Evolutionary conservation across 148 eudicot genomes (phyloP), one percentile per base, ranked within the genome.

Genomic region (Spergularia marina): DNA sequence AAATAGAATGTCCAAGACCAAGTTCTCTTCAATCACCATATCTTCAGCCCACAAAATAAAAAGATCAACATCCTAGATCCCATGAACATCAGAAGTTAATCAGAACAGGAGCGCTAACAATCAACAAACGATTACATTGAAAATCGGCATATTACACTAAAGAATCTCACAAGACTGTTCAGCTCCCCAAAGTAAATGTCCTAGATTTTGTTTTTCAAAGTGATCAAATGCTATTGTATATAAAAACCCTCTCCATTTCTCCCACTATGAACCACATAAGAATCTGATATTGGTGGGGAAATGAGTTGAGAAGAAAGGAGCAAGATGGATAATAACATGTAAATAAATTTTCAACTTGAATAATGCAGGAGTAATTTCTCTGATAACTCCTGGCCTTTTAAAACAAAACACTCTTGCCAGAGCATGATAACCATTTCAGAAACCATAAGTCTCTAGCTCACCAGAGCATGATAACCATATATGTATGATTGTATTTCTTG

Each of bases 11-110:
- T 95, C 99, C 84, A 95, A 84, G 73, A 95, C 84, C 74, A 95
- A 74, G 80, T 89, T 95, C 68, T 80, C 92, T 86, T 95, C 99
- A 77, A 87, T 83, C 63, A 95, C 86, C 62, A 82, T 92, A 83
- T 89, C 99, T 85, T 95, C 99, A 81, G 96, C 97, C 99, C 99
- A 95, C 71, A 92, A 82, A 74, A 85, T 78, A 77, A 88, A 88
- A 70, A 89, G 86, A 65, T 95, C 96, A 68, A 83, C 85, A 84
- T 89, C 96, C 98, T 95, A 82, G 82, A 82, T 80, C 75, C 34
- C 82, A 79, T 41, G 23, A 15, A 40, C 55, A 70, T 72, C 64
- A 77, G 40, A 6, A 49, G 69, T 47, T 47, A 49, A 44, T 47
- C 15, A 69, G 53, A 60, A 51, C 17, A 74, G 53, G 52, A 25